phyloP scores from a whole-genome alignment of 805 yeast genomes.

The Teunomyces panamensis region DNA sequence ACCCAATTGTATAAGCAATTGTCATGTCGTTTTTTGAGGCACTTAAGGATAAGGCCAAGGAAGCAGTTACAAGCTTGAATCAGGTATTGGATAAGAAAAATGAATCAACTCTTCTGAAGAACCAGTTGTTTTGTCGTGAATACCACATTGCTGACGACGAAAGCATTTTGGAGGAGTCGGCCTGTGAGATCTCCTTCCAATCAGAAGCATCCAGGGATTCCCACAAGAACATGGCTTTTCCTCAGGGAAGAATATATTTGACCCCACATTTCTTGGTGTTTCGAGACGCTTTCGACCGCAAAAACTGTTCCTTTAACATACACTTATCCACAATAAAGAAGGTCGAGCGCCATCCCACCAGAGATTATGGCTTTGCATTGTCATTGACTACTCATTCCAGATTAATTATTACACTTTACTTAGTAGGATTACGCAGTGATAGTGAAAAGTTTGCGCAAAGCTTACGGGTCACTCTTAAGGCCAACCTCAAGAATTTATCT shows the following conservation, averaged over 20 bases:
- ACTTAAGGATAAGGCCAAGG: constrained; percentile 45
- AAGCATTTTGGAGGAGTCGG: constrained; percentile 57
- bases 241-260: constrained; percentile 64
- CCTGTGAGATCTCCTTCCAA: constrained; percentile 52
- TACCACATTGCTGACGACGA: constrained; percentile 74
- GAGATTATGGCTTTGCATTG: constrained; percentile 74
- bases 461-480: constrained; percentile 58
- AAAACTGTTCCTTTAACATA: constrained; percentile 63
- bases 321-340: constrained; percentile 78
- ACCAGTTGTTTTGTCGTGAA: constrained; percentile 66
- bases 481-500: constrained; percentile 61
- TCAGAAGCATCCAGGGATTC: constrained; percentile 24
- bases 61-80: constrained; percentile 44
- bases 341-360: constrained; percentile 81
- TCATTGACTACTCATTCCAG: constrained; percentile 68
- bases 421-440: constrained; percentile 74
- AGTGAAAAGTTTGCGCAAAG: constrained; percentile 77
- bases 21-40: constrained; percentile 51
- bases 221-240: constrained; percentile 22
- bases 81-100: constrained; percentile 43
- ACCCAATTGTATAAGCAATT: constrained; percentile 2
- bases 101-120: constrained; percentile 51
- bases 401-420: constrained; percentile 59
- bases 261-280: constrained; percentile 78
- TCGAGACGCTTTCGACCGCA: constrained; percentile 64